Evolutionary conservation across 306 rosid genomes (phyloP), one percentile per base, ranked within the genome.

Genomic region (Pueraria montana): DNA sequence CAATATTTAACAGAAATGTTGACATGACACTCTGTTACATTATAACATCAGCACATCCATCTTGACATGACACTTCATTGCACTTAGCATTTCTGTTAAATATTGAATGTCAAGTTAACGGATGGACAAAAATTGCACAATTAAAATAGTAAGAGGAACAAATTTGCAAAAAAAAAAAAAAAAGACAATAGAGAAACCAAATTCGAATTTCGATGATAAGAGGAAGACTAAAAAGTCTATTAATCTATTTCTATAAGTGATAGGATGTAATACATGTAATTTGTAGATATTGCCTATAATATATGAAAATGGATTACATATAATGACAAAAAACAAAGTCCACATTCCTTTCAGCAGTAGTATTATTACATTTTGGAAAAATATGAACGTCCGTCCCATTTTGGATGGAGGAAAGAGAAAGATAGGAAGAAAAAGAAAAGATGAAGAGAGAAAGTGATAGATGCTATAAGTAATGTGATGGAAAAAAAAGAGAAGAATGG

Each of bases 221-320:
- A 10, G 16, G 8, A 11, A 58, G 11, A 58, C 8, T 58, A 58
- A 58, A 21, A 56, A 21, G 30, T 21, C 16, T 21, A 56, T 5
- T 56, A 9, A 21, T 43, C 1, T 52, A n/a, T 53, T 55, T 30
- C 63, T 21, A 36, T 40, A 21, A 50, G 65, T 34, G 43, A 73
- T 65, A 65, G 52, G 38, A 21, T 58, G 72, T 34, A 21, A 58
- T 34, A 27, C 65, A 26, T 49, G 64, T 34, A 46, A 18, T 30
- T 49, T 46, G 72, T 32, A 64, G 46, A 66, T 78, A 72, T 42
- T 42, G 65, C n/a, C 26, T 62, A 24, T 40, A n/a, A 26, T 52
- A 40, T 64, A 18, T 68, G 67, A 61, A 61, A 59, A 18, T 26
- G 42, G 61, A 72, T 78, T 42, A 30, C 72, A 52, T 61, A 3